Base-by-base conservation (phyloP, 352 stramenopile species). In the Ophiocytium majus region DNA sequence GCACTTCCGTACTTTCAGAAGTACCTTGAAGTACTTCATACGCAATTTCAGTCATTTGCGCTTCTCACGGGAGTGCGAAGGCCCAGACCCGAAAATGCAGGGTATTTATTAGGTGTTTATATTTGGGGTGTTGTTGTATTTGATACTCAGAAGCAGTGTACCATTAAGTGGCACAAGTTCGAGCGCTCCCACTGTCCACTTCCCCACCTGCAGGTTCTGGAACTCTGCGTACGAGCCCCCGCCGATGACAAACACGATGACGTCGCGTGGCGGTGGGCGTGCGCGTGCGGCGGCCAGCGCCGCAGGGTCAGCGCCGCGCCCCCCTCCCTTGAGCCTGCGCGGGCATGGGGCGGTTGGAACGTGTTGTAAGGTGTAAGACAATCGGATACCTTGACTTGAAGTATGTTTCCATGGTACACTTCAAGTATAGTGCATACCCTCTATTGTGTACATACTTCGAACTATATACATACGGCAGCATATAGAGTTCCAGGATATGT, bases 141-240 rank as follows among this genome's bases (percentile, higher is more conserved):
- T n/a, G n/a, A n/a, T n/a, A n/a, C n/a, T n/a, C n/a, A n/a, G n/a
- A n/a, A n/a, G n/a, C n/a, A n/a, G n/a, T n/a, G n/a, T n/a, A n/a
- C n/a, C n/a, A n/a, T n/a, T n/a, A n/a, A n/a, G n/a, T n/a, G n/a
- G n/a, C n/a, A n/a, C n/a, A n/a, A n/a, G n/a, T n/a, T n/a, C n/a
- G n/a, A n/a, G n/a, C n/a, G n/a, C n/a, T n/a, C n/a, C n/a, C n/a
- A n/a, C n/a, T n/a, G n/a, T n/a, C n/a, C n/a, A n/a, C n/a, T n/a
- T n/a, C n/a, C n/a, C n/a, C n/a, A n/a, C 85, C 83, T 95, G 92
- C 84, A 97, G 91, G 86, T 96, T 95, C 84, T 95, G 93, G 82
- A 96, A 96, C 86, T 97, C 93, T 31, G 89, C 89, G 89, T 96
- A 97, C 86, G 91, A 95, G 50, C 93, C 93, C 43, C 92, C 93